Conservation (phyloP, 179 eudicot genomes). For the Spinacia oleracea region DNA sequence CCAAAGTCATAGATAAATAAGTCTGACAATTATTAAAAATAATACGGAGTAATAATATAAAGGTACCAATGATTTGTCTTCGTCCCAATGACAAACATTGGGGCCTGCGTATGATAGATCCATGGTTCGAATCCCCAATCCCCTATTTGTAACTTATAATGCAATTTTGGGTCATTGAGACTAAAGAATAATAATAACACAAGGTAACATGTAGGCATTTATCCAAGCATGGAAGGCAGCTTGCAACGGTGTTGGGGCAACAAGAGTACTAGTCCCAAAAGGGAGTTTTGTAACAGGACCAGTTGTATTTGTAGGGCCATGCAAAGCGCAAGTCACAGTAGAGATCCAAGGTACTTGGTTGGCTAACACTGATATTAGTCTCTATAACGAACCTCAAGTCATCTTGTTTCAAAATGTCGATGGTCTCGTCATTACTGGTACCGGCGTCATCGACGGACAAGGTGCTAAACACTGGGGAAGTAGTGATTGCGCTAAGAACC, state of each 20-base stretch:
- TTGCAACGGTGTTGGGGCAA: constrained; percentile 32
- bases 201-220: constrained; percentile 40
- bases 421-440: constrained; percentile 39
- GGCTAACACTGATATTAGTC: constrained; percentile 36
- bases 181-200: too few species aligned
- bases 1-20: too few species aligned
- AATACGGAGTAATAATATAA: too few species aligned
- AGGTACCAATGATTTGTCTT: too few species aligned
- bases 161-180: too few species aligned
- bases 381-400: constrained; percentile 32
- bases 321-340: constrained; percentile 36
- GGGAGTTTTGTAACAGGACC: constrained; percentile 48
- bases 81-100: too few species aligned
- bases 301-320: constrained; percentile 54
- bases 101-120: too few species aligned
- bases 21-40: too few species aligned
- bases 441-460: constrained; percentile 44
- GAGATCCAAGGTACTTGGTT: constrained; percentile 45
- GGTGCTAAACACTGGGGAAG: constrained; percentile 36
- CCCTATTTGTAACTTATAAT: too few species aligned
- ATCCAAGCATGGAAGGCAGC: constrained; percentile 57
- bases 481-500: constrained; percentile 29
- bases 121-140: too few species aligned
- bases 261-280: constrained; percentile 45
- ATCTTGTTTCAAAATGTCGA: constrained; percentile 34